Conservation (phyloP, 2,329 filamentous ascomycete genomes). For the Xylaria sp. region DNA sequence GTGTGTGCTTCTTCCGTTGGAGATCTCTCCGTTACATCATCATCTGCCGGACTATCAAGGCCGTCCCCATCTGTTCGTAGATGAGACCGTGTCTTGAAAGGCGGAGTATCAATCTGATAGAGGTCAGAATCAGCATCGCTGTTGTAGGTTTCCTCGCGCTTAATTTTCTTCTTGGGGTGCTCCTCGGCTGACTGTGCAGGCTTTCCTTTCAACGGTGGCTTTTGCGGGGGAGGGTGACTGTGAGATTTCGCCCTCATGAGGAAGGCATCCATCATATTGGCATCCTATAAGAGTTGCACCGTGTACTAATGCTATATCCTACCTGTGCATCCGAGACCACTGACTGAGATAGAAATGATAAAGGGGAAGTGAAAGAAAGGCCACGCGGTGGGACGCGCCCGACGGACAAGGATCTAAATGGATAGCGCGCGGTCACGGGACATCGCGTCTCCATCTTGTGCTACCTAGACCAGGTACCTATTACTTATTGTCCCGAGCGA, state of each 20-base stretch:
- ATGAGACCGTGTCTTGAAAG: slow-evolving; percentile 24
- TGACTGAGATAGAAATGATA: background rate
- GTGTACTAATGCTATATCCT: background rate
- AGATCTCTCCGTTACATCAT: slow-evolving; percentile 36
- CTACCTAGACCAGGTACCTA: background rate
- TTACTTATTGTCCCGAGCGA: background rate
- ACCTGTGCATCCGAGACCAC: background rate
- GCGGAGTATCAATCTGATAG: slow-evolving; percentile 25
- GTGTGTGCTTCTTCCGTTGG: slow-evolving; percentile 40
- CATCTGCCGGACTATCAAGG: slow-evolving; percentile 43
- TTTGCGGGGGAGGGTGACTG: slow-evolving; percentile 12
- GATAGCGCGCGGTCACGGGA: slow-evolving; percentile 38
- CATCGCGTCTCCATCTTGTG: slow-evolving; percentile 15
- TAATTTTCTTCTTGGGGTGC: slow-evolving; percentile 45
- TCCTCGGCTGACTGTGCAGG: slow-evolving; percentile 23
- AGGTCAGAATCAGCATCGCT: slow-evolving; percentile 45
- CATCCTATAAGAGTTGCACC: background rate
- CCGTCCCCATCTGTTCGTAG: slow-evolving; percentile 26
- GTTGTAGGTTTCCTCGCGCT: slow-evolving; percentile 39
- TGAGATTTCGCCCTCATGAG: slow-evolving; percentile 31
- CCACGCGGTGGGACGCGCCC: slow-evolving; percentile 25
- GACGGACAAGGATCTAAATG: slow-evolving; percentile 8
- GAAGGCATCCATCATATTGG: slow-evolving; percentile 40
- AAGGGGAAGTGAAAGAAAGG: background rate
- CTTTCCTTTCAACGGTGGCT: slow-evolving; percentile 16